phyloP scores from a whole-genome alignment of 129 eudicot species.

The Heracleum sosnowskyi region DNA sequence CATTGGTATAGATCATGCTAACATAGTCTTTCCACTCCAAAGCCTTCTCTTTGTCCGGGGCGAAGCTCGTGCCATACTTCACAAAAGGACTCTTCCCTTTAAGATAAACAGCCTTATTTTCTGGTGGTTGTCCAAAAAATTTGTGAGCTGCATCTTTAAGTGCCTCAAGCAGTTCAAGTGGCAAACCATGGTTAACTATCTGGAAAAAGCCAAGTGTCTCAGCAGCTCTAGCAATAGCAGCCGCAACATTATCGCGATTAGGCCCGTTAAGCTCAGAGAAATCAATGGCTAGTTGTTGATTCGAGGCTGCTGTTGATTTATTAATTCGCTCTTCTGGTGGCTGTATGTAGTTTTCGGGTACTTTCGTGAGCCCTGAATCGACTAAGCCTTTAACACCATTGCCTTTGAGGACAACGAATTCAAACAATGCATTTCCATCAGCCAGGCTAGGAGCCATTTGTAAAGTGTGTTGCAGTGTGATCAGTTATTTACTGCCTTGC shows the following conservation, averaged over 20 bases:
- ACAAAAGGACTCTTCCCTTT: slow-evolving; percentile 33
- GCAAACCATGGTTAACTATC: slow-evolving; percentile 46
- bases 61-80: slow-evolving; percentile 42
- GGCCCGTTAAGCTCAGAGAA: neutral
- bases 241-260: too few species aligned
- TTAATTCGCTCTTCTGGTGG: neutral
- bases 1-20: slow-evolving; percentile 39
- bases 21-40: slow-evolving; percentile 41
- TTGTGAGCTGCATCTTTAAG: slow-evolving; percentile 33
- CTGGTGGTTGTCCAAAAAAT: slow-evolving; percentile 31
- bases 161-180: slow-evolving; percentile 33
- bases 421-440: slow-evolving; percentile 4
- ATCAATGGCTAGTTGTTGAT: too few species aligned
- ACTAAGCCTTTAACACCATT: slow-evolving; percentile 22
- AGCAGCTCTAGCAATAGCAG: slow-evolving; percentile 30
- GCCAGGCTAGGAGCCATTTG: slow-evolving; percentile 8
- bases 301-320: too few species aligned
- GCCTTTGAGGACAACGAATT: slow-evolving; percentile 13
- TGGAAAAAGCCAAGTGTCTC: slow-evolving; percentile 45
- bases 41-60: slow-evolving; percentile 36
- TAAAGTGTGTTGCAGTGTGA: too few species aligned
- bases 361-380: slow-evolving; percentile 32
- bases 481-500: too few species aligned
- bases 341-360: neutral
- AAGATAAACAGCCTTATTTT: slow-evolving; percentile 34